These are phyloP conservation scores for Diophrys appendiculata DNA, from an alignment of 73 alveolate genomes.

Conservation along the genomic window DNA sequence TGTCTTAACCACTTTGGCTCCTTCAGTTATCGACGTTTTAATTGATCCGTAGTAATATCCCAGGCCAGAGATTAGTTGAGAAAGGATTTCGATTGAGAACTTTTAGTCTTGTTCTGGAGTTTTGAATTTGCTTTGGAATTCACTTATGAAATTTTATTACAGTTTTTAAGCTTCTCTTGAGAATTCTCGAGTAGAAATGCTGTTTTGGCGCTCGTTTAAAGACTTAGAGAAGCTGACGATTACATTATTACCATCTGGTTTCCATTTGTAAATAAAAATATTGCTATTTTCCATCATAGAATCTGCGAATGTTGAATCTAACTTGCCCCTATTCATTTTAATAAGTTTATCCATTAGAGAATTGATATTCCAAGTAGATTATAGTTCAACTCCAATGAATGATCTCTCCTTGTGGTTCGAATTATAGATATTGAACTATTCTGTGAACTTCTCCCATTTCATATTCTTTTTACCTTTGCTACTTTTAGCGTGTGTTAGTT, in stretches of 20 bases:
- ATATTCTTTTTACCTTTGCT: too few species aligned
- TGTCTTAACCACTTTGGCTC: background rate
- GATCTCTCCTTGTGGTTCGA: background rate
- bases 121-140: too few species aligned
- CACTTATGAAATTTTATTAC: too few species aligned
- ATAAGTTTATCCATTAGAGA: constrained; percentile 3
- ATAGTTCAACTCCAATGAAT: background rate
- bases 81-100: constrained; percentile 56
- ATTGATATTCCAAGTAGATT: background rate
- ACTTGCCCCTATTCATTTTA: background rate
- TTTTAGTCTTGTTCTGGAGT: constrained; percentile 24
- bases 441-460: background rate
- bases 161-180: too few species aligned
- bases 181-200: too few species aligned
- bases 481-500: background rate
- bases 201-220: too few species aligned
- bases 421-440: background rate
- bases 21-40: constrained; percentile 11
- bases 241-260: too few species aligned
- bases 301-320: constrained; percentile 13
- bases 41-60: constrained; percentile 67
- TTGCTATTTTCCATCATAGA: background rate
- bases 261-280: background rate
- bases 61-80: constrained; percentile 61
- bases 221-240: too few species aligned